Conservation (phyloP, 163 green algal genomes). For the Scenedesmus sp. region DNA sequence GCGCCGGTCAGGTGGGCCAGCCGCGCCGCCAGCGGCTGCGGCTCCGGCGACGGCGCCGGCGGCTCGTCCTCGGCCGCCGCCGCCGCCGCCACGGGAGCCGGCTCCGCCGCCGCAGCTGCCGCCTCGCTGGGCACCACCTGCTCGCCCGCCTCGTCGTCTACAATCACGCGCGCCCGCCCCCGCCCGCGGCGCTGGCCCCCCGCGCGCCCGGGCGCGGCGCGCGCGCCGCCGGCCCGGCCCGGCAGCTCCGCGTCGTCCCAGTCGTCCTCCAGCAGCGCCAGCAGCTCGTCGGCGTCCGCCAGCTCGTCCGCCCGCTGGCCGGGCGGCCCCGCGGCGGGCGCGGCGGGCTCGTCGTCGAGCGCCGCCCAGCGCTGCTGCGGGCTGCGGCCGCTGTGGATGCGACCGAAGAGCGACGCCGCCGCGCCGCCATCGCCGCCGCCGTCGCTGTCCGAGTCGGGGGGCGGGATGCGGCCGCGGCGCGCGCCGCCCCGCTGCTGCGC, state of each 20-base stretch:
- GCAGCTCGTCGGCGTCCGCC: neutral
- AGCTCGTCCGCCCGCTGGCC: neutral
- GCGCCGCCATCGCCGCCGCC: neutral
- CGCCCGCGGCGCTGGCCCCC: neutral
- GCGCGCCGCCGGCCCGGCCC: no score
- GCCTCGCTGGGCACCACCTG: neutral
- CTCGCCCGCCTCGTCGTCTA: neutral
- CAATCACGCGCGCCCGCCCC: neutral
- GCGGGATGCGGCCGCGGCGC: neutral
- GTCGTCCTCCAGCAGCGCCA: neutral
- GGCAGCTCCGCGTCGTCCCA: neutral
- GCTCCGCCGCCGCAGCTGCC: neutral
- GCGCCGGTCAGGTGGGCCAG: slow-evolving; percentile 3
- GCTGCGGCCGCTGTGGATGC: slow-evolving; percentile 35
- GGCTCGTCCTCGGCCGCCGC: neutral
- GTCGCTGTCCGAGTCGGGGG: no score
- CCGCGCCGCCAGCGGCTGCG: slow-evolving; percentile 14
- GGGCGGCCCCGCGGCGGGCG: neutral
- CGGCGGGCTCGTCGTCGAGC: no score
- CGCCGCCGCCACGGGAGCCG: neutral
- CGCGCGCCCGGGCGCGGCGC: no score
- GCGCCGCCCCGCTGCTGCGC: neutral
- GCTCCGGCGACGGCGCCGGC: slow-evolving; percentile 7
- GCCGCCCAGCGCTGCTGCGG: slow-evolving; percentile 23
- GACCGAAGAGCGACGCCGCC: slow-evolving; percentile 12